Evolutionary conservation across 2,329 filamentous ascomycete species (phyloP), one percentile per base, ranked within the genome.

Genomic region (Neurospora sp.): DNA sequence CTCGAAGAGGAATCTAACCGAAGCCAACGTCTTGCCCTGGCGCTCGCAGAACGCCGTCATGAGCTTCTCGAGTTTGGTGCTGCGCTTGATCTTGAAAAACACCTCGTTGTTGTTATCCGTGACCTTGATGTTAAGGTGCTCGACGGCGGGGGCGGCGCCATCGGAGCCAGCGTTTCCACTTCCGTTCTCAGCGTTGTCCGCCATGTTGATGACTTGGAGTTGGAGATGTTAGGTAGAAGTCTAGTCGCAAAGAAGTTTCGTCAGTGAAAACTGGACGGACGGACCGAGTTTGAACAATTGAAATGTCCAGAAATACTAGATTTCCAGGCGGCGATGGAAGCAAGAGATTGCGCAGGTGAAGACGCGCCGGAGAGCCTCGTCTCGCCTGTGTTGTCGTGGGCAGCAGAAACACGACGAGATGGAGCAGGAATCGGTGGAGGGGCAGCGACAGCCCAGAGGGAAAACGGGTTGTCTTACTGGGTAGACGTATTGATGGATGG

Each of bases 61-160:
- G 69, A 99, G 86, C 85, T 99, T 99, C 83, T 97, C 96, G 1
- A 99, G 88, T 80, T 93, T 92, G 0, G 96, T 99, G 28, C 91
- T 93, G 43, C 94, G 89, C 90, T 99, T 99, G 84, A 99, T 99
- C 86, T 99, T 99, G 86, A 99, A 99, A 82, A 98, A 99, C 77
- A 99, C 95, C 80, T 99, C 96, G 80, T 99, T 99, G 84, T 97
- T 97, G 84, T 97, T 97, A 77, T 99, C 96, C 0, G 96, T 98
- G 15, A 99, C 96, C 81, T 99, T 99, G 83, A 99, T 98, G 83
- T 99, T 99, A 5, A 99, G 85, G 81, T 99, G 96, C 82, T 98
- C 95, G 38, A 84, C 84, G 69, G 84, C 82, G 33, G 84, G 82
- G 36, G 84, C 82, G 68, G 82, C 77, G 67, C 75, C 77, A 69